Percentiles rank a stretch among this genome's conserved stretches.
phyloP scores from a whole-genome alignment of 768 basidiomycete species.

The Boletus subcaerulescens region DNA sequence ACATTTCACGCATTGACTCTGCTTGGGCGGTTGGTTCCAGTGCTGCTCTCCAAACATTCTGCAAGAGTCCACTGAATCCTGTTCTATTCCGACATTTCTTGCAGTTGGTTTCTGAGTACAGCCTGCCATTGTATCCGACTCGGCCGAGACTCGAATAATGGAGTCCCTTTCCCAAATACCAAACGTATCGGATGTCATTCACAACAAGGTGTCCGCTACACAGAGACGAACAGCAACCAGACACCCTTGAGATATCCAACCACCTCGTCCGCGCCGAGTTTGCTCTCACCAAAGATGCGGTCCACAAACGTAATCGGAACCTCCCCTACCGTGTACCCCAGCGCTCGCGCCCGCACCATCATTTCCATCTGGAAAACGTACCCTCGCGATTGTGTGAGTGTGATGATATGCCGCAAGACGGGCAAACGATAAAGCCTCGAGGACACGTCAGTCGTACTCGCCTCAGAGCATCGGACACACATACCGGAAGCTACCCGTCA shows the following conservation, averaged over 20 bases:
- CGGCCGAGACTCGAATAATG: too few relatives aligned
- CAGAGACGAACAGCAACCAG: constrained; percentile 73
- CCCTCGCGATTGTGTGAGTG: constrained; percentile 79
- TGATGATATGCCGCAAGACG: constrained; percentile 81
- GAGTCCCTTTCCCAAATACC: too few relatives aligned
- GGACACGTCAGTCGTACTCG: neutral
- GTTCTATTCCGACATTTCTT: too few relatives aligned
- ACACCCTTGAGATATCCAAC: constrained; percentile 87
- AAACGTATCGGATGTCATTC: too few relatives aligned
- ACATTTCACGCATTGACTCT: too few relatives aligned
- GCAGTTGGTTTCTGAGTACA: too few relatives aligned
- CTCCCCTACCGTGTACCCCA: constrained; percentile 86
- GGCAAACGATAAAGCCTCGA: constrained; percentile 69
- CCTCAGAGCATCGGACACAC: constrained; percentile 16
- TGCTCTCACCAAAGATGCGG: constrained; percentile 90
- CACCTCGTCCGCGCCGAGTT: constrained; percentile 84
- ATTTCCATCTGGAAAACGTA: constrained; percentile 99
- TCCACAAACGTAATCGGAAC: constrained; percentile 95
- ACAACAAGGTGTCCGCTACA: neutral
- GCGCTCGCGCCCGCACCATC: constrained; percentile 84
- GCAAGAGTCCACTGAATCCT: too few relatives aligned
- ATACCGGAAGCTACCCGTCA: constrained; percentile 88
- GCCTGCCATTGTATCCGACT: too few relatives aligned
- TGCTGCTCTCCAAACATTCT: too few relatives aligned
- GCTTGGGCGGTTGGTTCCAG: too few relatives aligned